These are phyloP conservation scores for Entomortierella chlamydospora DNA, from an alignment of 192 early-diverging fungal genomes.

Conservation along the genomic window DNA sequence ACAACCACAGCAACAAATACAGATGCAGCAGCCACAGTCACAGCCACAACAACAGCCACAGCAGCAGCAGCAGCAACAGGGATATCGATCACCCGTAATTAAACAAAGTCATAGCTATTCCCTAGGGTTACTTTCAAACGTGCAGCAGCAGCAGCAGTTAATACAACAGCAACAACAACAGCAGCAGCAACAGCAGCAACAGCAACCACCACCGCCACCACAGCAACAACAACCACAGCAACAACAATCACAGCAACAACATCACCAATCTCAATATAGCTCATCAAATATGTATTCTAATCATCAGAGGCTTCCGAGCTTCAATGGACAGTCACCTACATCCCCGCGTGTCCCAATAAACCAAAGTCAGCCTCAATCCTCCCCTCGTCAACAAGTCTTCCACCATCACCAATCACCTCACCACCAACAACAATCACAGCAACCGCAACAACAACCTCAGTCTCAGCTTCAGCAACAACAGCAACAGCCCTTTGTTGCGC, in stretches of 20 bases:
- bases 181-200: slow-evolving; percentile 1
- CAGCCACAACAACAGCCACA: slow-evolving; percentile 1
- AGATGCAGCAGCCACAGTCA: not conserved
- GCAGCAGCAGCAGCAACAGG: slow-evolving; percentile 9
- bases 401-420: not conserved
- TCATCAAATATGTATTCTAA: slow-evolving; percentile 1
- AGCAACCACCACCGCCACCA: not conserved
- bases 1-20: not conserved
- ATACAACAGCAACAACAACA: not conserved
- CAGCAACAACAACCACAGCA: slow-evolving; percentile 8
- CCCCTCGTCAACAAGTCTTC: not conserved
- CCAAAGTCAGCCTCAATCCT: slow-evolving; percentile 2
- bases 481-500: not conserved
- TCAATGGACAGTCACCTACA: slow-evolving; percentile 9
- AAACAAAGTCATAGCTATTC: slow-evolving; percentile 8
- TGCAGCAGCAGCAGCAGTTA: not conserved
- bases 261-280: slow-evolving; percentile 2
- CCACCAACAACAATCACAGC: not conserved
- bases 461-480: not conserved
- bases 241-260: not conserved
- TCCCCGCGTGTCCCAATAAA: not conserved
- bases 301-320: slow-evolving; percentile 19
- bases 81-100: slow-evolving; percentile 7
- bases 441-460: no score
- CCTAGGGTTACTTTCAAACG: not conserved